These are phyloP conservation scores for Venturia asperata DNA, from an alignment of 2,329 filamentous ascomycete genomes.

Conservation along the genomic window DNA sequence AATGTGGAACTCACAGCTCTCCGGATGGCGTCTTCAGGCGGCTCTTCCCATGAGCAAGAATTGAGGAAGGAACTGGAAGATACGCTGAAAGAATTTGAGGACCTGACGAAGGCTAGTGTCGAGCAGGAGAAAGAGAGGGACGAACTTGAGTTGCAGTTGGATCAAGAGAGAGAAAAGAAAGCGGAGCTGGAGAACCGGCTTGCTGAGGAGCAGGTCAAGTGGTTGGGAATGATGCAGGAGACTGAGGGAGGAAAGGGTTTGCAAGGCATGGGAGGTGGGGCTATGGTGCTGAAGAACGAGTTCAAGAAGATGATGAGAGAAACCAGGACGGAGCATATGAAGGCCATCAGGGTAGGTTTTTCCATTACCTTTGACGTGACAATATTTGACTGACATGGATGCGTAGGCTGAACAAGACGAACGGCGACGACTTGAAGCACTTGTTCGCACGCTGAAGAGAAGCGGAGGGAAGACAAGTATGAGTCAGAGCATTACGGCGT, in stretches of 20 bases:
- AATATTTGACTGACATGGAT: constrained; percentile 24
- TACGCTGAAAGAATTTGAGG: constrained; percentile 63
- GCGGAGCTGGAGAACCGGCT: constrained; percentile 58
- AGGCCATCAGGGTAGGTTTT: constrained; percentile 53
- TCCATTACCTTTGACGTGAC: constrained; percentile 3
- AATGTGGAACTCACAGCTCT: constrained; percentile 39
- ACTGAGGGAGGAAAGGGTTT: constrained; percentile 31
- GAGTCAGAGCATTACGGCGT: constrained; percentile 23
- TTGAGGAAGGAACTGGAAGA: constrained; percentile 60
- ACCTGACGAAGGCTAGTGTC: constrained; percentile 61
- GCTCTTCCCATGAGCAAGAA: constrained; percentile 34
- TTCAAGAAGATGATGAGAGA: constrained; percentile 79
- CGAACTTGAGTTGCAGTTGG: constrained; percentile 55
- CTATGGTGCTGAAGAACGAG: constrained; percentile 62
- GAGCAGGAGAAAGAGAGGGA: constrained; percentile 66
- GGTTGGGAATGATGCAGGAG: constrained; percentile 55
- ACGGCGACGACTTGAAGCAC: constrained; percentile 56
- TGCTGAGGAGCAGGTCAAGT: constrained; percentile 59
- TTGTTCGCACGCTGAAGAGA: constrained; percentile 49
- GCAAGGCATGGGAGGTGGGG: constrained; percentile 39
- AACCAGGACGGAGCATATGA: constrained; percentile 58
- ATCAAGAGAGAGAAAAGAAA: constrained; percentile 55
- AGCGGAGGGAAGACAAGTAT: constrained; percentile 32
- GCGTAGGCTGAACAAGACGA: constrained; percentile 64
- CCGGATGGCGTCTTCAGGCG: constrained; percentile 33